phyloP scores from a whole-genome alignment of 2,329 filamentous ascomycete genomes.

The Nemania sp. region DNA sequence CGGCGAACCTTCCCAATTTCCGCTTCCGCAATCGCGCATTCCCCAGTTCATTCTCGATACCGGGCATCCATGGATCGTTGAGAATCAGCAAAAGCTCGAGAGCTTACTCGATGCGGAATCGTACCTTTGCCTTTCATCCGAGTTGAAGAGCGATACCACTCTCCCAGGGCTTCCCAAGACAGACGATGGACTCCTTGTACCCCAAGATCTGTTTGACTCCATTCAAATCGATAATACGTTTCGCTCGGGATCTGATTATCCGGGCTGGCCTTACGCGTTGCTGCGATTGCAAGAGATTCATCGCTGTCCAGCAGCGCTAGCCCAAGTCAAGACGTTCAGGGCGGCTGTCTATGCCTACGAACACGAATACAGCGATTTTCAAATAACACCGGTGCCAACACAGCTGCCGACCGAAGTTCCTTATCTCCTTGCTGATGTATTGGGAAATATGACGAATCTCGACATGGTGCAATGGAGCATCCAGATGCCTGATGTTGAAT shows the following conservation, averaged over 20 bases:
- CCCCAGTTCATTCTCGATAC: constrained; percentile 15
- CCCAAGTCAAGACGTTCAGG: constrained; percentile 14
- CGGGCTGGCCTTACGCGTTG: constrained; percentile 9
- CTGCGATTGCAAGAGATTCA: background rate
- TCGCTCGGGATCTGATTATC: background rate
- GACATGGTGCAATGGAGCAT: constrained; percentile 14
- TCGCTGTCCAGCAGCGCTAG: constrained; percentile 9
- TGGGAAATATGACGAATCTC: constrained; percentile 18
- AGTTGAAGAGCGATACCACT: background rate
- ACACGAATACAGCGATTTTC: background rate
- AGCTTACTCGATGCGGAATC: constrained; percentile 4
- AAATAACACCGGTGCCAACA: too few relatives aligned
- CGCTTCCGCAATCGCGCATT: too few relatives aligned
- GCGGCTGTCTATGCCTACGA: background rate
- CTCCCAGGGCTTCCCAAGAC: too few relatives aligned
- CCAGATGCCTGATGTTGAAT: background rate
- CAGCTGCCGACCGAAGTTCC: background rate
- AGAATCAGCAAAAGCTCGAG: constrained; percentile 5
- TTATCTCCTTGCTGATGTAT: constrained; percentile 6
- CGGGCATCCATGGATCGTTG: constrained; percentile 8
- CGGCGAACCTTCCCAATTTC: too few relatives aligned
- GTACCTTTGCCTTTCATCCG: constrained; percentile 4
- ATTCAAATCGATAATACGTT: constrained; percentile 7
- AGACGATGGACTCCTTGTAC: constrained; percentile 1
- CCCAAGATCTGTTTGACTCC: constrained; percentile 14